phyloP scores from a whole-genome alignment of 352 stramenopile genomes.

The Globisporangium cylindrosporum region DNA sequence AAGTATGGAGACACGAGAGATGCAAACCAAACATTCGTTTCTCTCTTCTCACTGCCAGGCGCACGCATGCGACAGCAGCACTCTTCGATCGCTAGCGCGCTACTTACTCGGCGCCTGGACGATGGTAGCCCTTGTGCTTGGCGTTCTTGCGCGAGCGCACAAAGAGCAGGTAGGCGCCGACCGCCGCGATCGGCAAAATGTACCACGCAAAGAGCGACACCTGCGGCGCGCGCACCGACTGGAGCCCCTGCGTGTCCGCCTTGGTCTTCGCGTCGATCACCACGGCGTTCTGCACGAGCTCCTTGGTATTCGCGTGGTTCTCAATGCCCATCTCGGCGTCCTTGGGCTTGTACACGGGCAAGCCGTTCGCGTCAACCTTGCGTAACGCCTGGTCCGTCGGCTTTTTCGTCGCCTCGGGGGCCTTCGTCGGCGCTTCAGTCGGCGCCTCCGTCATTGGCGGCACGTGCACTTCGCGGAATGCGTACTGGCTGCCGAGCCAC shows the following conservation, averaged over 20 bases:
- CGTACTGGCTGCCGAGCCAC: conserved; percentile 64
- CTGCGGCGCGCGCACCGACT: conserved; percentile 46
- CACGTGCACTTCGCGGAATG: conserved; percentile 54
- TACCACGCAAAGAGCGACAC: conserved; percentile 81
- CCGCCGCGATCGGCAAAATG: conserved; percentile 60
- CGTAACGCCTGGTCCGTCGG: conserved; percentile 16
- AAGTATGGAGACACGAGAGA: no score
- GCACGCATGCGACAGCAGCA: no score
- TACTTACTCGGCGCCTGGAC: conserved; percentile 8
- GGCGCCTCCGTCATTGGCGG: conserved; percentile 26
- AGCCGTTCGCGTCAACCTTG: conserved; percentile 1
- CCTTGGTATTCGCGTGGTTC: conserved; percentile 58
- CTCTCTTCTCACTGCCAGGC: not conserved
- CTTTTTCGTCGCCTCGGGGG: conserved; percentile 1
- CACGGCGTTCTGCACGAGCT: conserved; percentile 28
- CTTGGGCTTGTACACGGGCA: conserved; percentile 48
- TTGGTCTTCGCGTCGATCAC: conserved; percentile 32
- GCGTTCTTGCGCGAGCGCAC: conserved; percentile 36
- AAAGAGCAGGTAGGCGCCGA: conserved; percentile 67
- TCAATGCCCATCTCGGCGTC: conserved; percentile 64
- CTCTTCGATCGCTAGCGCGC: not conserved
- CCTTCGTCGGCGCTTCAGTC: conserved; percentile 11
- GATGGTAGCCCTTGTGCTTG: conserved; percentile 18
- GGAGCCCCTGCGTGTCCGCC: conserved; percentile 32
- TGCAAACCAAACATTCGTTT: not conserved